These are phyloP conservation scores for Moringa oleifera DNA, from an alignment of 345 rosid species.

Conservation along the genomic window DNA sequence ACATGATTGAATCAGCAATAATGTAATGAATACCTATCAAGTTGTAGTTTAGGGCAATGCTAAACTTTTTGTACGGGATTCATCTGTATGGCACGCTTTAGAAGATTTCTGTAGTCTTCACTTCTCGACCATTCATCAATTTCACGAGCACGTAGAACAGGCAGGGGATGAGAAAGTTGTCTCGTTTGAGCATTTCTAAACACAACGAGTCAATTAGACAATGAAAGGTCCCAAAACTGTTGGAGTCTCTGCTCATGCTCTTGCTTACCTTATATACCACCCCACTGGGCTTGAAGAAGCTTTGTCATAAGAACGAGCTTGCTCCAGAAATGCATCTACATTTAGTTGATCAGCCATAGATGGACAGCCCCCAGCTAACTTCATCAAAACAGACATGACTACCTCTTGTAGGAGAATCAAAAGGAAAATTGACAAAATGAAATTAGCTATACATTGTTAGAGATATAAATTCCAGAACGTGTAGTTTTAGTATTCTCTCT, in stretches of 20 bases:
- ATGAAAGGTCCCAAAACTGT: constrained; percentile 6
- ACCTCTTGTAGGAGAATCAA: constrained; percentile 70
- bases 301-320: constrained; percentile 90
- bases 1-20: constrained; percentile 2
- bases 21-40: constrained; percentile 8
- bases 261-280: constrained; percentile 81
- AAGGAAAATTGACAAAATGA: constrained; percentile 12
- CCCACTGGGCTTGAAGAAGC: constrained; percentile 92
- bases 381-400: constrained; percentile 92
- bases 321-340: constrained; percentile 93
- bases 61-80: constrained; percentile 32
- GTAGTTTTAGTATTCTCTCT: not conserved
- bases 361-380: constrained; percentile 93
- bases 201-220: constrained; percentile 20
- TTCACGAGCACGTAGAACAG: constrained; percentile 98
- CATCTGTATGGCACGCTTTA: constrained; percentile 51
- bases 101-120: constrained; percentile 53
- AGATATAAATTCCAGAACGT: not conserved
- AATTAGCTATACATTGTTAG: not conserved
- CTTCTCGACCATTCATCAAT: constrained; percentile 94
- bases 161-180: constrained; percentile 89
- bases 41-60: constrained; percentile 15
- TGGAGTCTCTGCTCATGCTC: not conserved
- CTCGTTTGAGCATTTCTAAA: constrained; percentile 94
- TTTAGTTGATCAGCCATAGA: constrained; percentile 90